Base-by-base conservation (phyloP, 1,284 basidiomycete species). In the Kalmanozyma brasiliensis region DNA sequence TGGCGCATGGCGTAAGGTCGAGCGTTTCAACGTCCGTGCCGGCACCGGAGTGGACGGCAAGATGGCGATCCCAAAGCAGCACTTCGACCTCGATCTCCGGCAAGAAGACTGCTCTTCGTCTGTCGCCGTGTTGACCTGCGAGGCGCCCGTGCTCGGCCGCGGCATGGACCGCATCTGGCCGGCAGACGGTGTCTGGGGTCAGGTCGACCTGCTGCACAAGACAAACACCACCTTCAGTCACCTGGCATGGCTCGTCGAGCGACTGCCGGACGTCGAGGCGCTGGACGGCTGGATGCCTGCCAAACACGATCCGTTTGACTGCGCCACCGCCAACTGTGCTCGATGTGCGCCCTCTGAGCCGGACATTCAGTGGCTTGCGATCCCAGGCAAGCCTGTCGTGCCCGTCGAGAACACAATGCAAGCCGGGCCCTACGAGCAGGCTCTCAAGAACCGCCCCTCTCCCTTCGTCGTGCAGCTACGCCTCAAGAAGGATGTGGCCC, bases 401-500 rank as follows among this genome's bases (percentile, higher is more conserved):
- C 74, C 74, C 3, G 63, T 76, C 36, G 74, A 76, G 46, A 72
- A 76, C 46, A 74, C 70, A 20, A 51, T 52, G 47, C 73, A 76
- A 49, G 74, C 74, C 20, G 74, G 67, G 3, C 73, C 73, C 4
- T 76, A 76, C 57, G 74, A 66, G 52, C 62, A 93, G 64, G 88
- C 91, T 22, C 85, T 97, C 57, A 97, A 97, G 84, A 86, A 88
- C 56, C 88, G 94, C 13, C 94, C 94, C 0, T 87, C 86, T 38
- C 90, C 94, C 0, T 94, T 97, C 79, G 87, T 94, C 30, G 91
- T 93, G 0, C 92, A 94, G 80, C 86, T 95, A 29, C 90, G 88
- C 63, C 84, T 92, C n/a, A 87, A 90, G 57, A 85, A 88, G 8
- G 64, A 67, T 14, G 24, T 57, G 7, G 93, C 92, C 0, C 86